Evolutionary conservation across 2,329 filamentous ascomycete genomes (phyloP).

Genomic region (Juglanconis oblonga): DNA sequence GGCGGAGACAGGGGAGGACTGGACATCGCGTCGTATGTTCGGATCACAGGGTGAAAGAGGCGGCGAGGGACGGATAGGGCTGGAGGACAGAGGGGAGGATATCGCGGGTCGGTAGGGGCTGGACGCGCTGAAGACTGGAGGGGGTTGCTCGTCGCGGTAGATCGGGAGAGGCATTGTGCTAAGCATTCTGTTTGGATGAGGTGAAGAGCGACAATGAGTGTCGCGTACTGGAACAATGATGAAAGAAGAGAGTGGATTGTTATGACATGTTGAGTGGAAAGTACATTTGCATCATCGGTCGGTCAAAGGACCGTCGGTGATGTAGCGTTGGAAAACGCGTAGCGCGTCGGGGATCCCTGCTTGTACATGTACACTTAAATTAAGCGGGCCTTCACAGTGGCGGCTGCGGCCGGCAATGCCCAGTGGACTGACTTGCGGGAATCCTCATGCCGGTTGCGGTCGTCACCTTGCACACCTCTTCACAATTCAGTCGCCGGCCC

Average conservation of each 20-base stretch:
- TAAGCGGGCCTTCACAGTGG: background rate
- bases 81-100: conserved; percentile 56
- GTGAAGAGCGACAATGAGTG: background rate
- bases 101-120: conserved; percentile 41
- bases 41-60: conserved; percentile 41
- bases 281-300: background rate
- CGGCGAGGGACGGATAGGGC: conserved; percentile 47
- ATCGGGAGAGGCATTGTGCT: conserved; percentile 37
- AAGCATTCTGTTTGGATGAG: conserved; percentile 26
- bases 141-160: conserved; percentile 33
- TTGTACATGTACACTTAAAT: background rate
- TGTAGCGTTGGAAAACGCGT: background rate
- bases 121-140: conserved; percentile 25
- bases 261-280: background rate
- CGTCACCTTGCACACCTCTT: too few relatives aligned
- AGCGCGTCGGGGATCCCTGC: conserved; percentile 1
- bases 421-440: too few relatives aligned
- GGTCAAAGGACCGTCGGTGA: background rate
- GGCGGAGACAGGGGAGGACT: conserved; percentile 43
- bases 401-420: too few relatives aligned
- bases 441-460: too few relatives aligned
- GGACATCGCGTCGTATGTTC: conserved; percentile 41
- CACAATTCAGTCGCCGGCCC: too few relatives aligned
- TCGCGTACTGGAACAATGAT: background rate
- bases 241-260: background rate